Conservation (phyloP, 306 rosid genomes). For the Glycine soja region DNA sequence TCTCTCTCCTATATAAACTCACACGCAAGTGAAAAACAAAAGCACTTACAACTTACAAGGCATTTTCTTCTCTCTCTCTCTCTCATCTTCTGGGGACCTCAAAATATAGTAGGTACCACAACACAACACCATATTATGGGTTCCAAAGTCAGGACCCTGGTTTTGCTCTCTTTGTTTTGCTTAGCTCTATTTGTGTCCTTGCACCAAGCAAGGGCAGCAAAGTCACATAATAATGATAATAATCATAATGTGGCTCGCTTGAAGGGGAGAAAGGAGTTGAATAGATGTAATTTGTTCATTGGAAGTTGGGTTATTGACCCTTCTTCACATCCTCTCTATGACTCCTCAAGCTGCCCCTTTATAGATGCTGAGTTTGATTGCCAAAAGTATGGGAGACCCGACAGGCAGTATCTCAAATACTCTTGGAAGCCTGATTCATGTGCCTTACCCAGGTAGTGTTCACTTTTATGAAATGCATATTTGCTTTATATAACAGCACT, state of each 20-base stretch:
- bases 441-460: conserved; percentile 69
- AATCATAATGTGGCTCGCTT: conserved; percentile 47
- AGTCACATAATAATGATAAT: not conserved
- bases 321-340: conserved; percentile 69
- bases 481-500: too few species aligned
- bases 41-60: not conserved
- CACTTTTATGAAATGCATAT: too few species aligned
- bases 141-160: conserved; percentile 43
- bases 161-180: conserved; percentile 50
- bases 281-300: conserved; percentile 67
- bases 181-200: conserved; percentile 26
- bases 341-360: conserved; percentile 76
- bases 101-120: too few species aligned
- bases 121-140: not conserved
- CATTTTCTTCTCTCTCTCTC: not conserved
- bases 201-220: conserved; percentile 57
- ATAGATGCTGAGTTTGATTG: conserved; percentile 82
- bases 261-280: conserved; percentile 58
- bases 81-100: conserved; percentile 2
- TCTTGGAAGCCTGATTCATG: conserved; percentile 90
- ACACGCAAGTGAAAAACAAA: conserved; percentile 2
- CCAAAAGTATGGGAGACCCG: conserved; percentile 77
- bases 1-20: conserved; percentile 19
- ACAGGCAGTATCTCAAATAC: conserved; percentile 77
- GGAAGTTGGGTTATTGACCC: conserved; percentile 86